Evolutionary conservation across 148 eudicot genomes (phyloP), one percentile per base, ranked within the genome.

Genomic region (Polygonum aviculare): DNA sequence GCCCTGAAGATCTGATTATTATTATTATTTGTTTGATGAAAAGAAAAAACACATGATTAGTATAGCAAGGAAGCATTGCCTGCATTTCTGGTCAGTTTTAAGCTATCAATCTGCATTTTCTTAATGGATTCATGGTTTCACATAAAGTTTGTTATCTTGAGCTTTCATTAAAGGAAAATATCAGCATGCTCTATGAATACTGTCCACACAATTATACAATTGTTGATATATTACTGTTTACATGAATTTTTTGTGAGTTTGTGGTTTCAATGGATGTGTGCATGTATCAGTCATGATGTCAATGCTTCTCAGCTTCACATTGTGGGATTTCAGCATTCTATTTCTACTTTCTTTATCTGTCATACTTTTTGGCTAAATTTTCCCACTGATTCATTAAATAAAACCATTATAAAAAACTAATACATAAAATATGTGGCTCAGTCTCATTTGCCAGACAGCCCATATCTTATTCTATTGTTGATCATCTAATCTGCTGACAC

Each of bases 281-380:
- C 11, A 26, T 60, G 36, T 22, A 60, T 26, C 14, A 63, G 44
- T 67, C 15, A 38, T 67, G 72, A 36, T 67, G 72, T 38, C 72
- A 67, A 11, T 14, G 72, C 72, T 67, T 67, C 72, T 15, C 72
- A 67, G 72, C 72, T 67, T 67, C 72, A 36, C 72, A 67, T 67
- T 67, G 72, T 67, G 72, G 72, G 72, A 67, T 67, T 67, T 35
- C 69, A 63, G 39, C 39, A 33, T 14, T 11, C 40, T 33, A 12
- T 38, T 26, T 63, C 35, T 33, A 6, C 47, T 57, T 57, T 31
- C 41, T 62, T 7, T 62, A 12, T 12, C 16, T 62, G 69, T 31
- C 18, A 62, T 62, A 36, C 44, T 67, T 38, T 67, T 67, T 67
- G n/a, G 7, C 41, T 67, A 38, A 36, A 36, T 67, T 5, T 10